Base-by-base conservation (phyloP, 164 flowering plant species). In the Magnolia sinica region DNA sequence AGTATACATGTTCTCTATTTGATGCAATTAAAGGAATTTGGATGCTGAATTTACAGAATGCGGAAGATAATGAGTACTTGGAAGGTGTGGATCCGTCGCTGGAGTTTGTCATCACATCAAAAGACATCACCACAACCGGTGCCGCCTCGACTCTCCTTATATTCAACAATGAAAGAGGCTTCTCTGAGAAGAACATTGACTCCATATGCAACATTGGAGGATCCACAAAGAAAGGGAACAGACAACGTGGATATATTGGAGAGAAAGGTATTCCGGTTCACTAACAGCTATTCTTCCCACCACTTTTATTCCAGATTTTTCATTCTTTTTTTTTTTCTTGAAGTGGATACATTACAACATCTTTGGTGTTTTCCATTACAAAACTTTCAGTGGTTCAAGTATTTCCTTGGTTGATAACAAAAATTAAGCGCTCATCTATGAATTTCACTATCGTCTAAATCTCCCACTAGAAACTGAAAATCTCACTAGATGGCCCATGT, bases 141-240 rank as follows among this genome's bases (percentile, higher is more conserved):
- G 92, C 96, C 19, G 59, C 81, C 0, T 83, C 92, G 0, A 91
- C 96, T 0, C 58, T 91, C 64, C 76, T 91, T 75, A 71, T 90
- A 3, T 90, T 88, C 83, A 88, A 90, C 73, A 91, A 87, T 68
- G 94, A 89, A 79, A 88, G 76, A 66, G 96, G 94, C 0, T 91
- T 91, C 73, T 86, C 88, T 6, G 7, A 75, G 0, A 86, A 82
- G 55, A 90, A 91, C 68, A 86, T 91, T 0, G 91, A 91, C 0
- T 91, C 93, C 8, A 86, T 91, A 20, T 91, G 92, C 79, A 86
- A 87, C 67, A 87, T 90, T 68, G 92, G 91, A 5, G 69, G 87
- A 0, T 91, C 96, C 70, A 87, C 96, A 51, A 91, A 91, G 85
- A 86, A 85, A 78, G 91, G 88, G 68, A 80, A 84, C 49, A 77